phyloP scores from a whole-genome alignment of 179 eudicot genomes.

The Silene vulgaris region DNA sequence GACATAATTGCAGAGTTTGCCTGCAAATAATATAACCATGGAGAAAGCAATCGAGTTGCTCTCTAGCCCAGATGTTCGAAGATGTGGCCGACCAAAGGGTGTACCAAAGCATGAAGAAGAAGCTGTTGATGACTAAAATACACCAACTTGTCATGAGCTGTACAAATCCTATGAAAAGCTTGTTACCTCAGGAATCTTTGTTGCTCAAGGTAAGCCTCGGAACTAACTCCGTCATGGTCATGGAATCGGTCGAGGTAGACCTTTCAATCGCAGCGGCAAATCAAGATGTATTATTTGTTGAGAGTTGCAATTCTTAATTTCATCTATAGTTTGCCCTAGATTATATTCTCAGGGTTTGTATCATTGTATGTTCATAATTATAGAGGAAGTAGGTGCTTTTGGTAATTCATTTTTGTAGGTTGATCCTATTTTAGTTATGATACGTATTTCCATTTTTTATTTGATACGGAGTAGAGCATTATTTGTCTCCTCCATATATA shows the following conservation, averaged over 20 bases:
- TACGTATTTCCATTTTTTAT: background rate
- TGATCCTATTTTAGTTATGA: background rate
- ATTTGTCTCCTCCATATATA: too few species aligned
- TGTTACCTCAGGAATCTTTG: conserved; percentile 13
- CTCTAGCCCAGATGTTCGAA: conserved; percentile 39
- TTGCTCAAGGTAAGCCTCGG: background rate
- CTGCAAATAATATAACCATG: conserved; percentile 46
- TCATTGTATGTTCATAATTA: background rate
- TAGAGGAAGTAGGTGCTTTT: background rate
- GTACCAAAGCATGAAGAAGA: conserved; percentile 30
- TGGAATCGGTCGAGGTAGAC: too few species aligned
- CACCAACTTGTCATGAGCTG: background rate
- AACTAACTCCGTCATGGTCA: background rate
- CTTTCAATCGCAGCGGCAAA: too few species aligned
- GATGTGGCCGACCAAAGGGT: conserved; percentile 63
- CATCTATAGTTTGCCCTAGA: background rate
- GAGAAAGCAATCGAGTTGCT: conserved; percentile 68
- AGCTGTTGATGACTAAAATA: conserved; percentile 38
- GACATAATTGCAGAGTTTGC: conserved; percentile 41
- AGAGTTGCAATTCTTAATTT: background rate
- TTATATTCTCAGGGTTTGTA: background rate
- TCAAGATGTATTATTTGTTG: background rate
- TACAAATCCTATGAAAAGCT: background rate
- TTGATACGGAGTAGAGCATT: background rate
- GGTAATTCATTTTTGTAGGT: background rate